Percentiles rank a stretch among this genome's conserved stretches.
Conservation (phyloP, 352 stramenopile genomes). For the Globisporangium paddicum region DNA sequence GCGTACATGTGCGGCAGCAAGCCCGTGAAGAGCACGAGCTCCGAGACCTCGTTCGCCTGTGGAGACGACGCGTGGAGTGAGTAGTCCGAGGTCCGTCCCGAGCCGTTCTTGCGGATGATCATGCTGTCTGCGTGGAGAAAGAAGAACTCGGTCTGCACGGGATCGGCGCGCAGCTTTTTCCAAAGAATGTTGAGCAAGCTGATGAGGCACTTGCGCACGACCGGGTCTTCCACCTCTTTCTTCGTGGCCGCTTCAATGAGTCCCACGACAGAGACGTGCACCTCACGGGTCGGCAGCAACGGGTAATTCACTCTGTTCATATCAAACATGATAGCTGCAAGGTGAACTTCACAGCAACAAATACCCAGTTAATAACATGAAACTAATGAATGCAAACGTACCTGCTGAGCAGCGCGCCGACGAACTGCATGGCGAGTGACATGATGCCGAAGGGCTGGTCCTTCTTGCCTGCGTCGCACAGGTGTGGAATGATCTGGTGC, state of each 20-base stretch:
- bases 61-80: constrained; percentile 13
- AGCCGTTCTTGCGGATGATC: constrained; percentile 38
- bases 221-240: constrained; percentile 75
- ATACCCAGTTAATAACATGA: neutral
- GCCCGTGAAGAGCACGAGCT: constrained; percentile 80
- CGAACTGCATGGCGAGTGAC: constrained; percentile 80
- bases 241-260: constrained; percentile 77
- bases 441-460: constrained; percentile 82
- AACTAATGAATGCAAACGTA: neutral
- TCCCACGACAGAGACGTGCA: constrained; percentile 75
- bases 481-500: constrained; percentile 74
- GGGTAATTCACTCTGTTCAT: constrained; percentile 64
- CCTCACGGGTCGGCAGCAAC: constrained; percentile 71
- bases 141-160: constrained; percentile 87
- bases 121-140: constrained; percentile 67
- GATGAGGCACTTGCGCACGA: constrained; percentile 84
- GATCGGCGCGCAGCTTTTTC: constrained; percentile 82
- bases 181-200: constrained; percentile 77
- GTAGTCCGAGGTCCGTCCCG: constrained; percentile 18
- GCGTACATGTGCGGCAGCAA: constrained; percentile 85
- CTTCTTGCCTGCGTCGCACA: constrained; percentile 66
- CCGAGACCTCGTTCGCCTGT: constrained; percentile 45
- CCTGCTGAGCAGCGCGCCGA: constrained; percentile 68
- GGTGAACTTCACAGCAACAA: neutral
- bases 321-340: neutral